A percentile compares a stretch with the other conserved stretches of the same genome.
Conservation (phyloP, 257 asterid species). For the Ligustrum vulgare region DNA sequence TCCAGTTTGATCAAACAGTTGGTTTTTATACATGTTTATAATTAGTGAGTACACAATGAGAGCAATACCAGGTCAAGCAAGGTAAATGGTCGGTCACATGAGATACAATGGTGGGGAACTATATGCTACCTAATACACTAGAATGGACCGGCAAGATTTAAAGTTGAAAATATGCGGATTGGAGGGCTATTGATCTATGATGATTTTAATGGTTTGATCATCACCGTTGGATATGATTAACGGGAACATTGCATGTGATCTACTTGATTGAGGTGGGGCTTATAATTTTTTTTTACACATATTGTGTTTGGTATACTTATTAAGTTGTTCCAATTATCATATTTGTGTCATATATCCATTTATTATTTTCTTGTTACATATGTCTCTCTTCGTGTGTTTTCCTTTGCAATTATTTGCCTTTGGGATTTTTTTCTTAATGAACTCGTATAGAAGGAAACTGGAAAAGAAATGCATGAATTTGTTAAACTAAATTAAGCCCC, state of each 20-base stretch:
- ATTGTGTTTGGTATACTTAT: background rate
- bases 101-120: slow-evolving; percentile 73
- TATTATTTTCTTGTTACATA: slow-evolving; percentile 2
- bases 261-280: slow-evolving; percentile 33
- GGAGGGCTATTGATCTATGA: slow-evolving; percentile 28
- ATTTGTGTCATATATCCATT: background rate
- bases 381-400: no score
- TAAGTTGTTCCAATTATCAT: background rate
- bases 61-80: slow-evolving; percentile 43
- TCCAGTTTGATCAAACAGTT: background rate
- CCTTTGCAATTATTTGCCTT: background rate
- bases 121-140: slow-evolving; percentile 40
- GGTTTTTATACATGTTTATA: slow-evolving; percentile 31
- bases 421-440: background rate
- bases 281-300: background rate
- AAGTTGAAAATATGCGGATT: slow-evolving; percentile 39
- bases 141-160: slow-evolving; percentile 46
- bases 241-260: slow-evolving; percentile 65
- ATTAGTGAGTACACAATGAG: slow-evolving; percentile 8
- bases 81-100: slow-evolving; percentile 59
- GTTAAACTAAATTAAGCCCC: no score
- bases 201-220: slow-evolving; percentile 23
- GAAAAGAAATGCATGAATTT: background rate
- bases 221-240: slow-evolving; percentile 33
- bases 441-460: background rate